Base-by-base conservation (phyloP, 2,329 filamentous ascomycete species). In the Ophiocordyceps camponoti-floridani region DNA sequence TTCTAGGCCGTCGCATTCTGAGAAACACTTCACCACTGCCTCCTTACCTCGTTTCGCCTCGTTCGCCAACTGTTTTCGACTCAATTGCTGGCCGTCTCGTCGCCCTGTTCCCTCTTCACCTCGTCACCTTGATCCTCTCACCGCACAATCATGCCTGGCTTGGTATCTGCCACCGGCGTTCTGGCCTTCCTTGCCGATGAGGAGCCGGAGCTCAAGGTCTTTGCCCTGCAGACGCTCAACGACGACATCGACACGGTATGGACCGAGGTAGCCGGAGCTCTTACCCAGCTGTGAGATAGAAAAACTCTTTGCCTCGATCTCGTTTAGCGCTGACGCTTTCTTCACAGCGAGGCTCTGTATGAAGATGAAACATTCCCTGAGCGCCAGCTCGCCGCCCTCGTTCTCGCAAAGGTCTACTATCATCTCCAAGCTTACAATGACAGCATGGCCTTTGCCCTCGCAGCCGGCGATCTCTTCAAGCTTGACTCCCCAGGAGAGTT, bases 351-450 rank as follows among this genome's bases (percentile, higher is more conserved):
- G 75, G 85, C 86, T 45, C 77, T 98, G 43, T 98, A 94, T 65
- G 91, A 98, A 73, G 89, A 98, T 67, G 86, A 94, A 56, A 75
- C 77, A 48, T 98, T 98, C 58, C 84, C 88, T 43, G 84, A 98
- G 63, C 85, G 89, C 57, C 84, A 91, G 62, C 80, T 98, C 46
- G 91, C 91, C 45, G 91, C 91, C 45, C 74, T 98, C 43, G 87
- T 98, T 45, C 83, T 94, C 40, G 84, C 91, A 54, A 98, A 98
- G 73, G 87, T 96, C 53, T 98, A 96, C 69, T 98, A 96, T 61
- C 91, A 98, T 61, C 79, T 98, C 44, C 87, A 95, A 66, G 91
- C 91, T 62, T 98, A 98, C 70, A 91, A 95, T 61, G 91, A 98
- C 69, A 95, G 89, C 65, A 96, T 98, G 89, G 84, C 85, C 44